phyloP scores from a whole-genome alignment of 495 filamentous ascomycete species.

The Penicillium alfredii region DNA sequence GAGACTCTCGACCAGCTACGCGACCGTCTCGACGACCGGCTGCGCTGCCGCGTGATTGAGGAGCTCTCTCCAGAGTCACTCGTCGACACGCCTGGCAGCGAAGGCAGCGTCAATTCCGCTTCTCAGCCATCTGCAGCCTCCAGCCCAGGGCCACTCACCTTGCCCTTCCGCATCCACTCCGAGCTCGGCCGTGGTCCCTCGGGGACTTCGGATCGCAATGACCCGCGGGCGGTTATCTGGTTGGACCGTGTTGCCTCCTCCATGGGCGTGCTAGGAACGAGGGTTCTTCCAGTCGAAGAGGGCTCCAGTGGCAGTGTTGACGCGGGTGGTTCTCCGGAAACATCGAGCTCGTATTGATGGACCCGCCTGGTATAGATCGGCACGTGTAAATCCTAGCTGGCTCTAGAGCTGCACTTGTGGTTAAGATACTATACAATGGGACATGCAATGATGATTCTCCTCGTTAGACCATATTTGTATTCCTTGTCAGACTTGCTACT shows the following conservation, averaged over 20 bases:
- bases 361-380: too few species aligned
- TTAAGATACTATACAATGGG: neutral
- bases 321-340: too few species aligned
- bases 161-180: conserved; percentile 27
- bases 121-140: conserved; percentile 2
- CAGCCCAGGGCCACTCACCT: neutral
- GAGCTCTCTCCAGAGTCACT: conserved; percentile 12
- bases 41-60: conserved; percentile 13
- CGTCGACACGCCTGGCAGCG: conserved; percentile 5
- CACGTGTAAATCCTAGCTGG: neutral
- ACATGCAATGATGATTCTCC: too few species aligned
- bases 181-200: conserved; percentile 24
- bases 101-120: conserved; percentile 6
- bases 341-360: neutral
- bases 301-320: neutral
- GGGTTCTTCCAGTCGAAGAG: conserved; percentile 2
- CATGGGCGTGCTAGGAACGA: conserved; percentile 30
- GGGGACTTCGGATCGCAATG: conserved; percentile 15
- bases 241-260: conserved; percentile 35
- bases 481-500: too few species aligned
- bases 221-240: conserved; percentile 26
- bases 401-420: neutral
- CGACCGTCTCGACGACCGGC: conserved; percentile 7
- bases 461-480: too few species aligned
- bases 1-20: conserved; percentile 12